Evolutionary conservation across 495 filamentous ascomycete genomes (phyloP).

Genomic region (Aspergillus campestris): DNA sequence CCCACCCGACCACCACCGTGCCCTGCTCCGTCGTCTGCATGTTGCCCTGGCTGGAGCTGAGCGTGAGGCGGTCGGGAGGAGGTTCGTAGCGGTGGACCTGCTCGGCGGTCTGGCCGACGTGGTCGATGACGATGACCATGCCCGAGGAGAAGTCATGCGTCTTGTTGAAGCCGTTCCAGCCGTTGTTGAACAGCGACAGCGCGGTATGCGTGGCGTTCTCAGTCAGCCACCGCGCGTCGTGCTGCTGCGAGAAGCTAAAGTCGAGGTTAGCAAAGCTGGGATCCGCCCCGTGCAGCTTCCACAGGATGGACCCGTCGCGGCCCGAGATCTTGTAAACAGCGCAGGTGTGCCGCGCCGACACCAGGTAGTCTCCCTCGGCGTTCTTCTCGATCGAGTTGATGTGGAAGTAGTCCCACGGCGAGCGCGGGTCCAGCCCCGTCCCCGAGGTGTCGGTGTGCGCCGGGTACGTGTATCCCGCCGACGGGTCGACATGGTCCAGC

Average conservation of each 20-base stretch:
- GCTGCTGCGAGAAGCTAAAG: slow-evolving; percentile 54
- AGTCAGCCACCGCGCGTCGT: slow-evolving; percentile 50
- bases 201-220: slow-evolving; percentile 43
- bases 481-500: slow-evolving; percentile 43
- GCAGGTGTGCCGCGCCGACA: slow-evolving; percentile 50
- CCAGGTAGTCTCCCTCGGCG: slow-evolving; percentile 47
- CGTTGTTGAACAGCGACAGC: slow-evolving; percentile 51
- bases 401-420: slow-evolving; percentile 58
- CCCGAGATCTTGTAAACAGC: slow-evolving; percentile 54
- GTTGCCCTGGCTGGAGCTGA: slow-evolving; percentile 54
- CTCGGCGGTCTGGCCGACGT: slow-evolving; percentile 41
- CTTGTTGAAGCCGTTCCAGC: slow-evolving; percentile 40
- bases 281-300: slow-evolving; percentile 46
- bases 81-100: slow-evolving; percentile 36
- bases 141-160: slow-evolving; percentile 44
- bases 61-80: slow-evolving; percentile 30
- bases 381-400: slow-evolving; percentile 58
- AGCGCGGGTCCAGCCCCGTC: slow-evolving; percentile 29
- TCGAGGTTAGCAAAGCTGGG: slow-evolving; percentile 40
- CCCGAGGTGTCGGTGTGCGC: slow-evolving; percentile 40
- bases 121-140: slow-evolving; percentile 50
- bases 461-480: slow-evolving; percentile 35
- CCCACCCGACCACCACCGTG: slow-evolving; percentile 54
- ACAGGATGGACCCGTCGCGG: slow-evolving; percentile 48
- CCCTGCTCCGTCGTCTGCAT: slow-evolving; percentile 48